phyloP scores from a whole-genome alignment of 192 early-diverging fungal genomes.

The Coemansia sp. region DNA sequence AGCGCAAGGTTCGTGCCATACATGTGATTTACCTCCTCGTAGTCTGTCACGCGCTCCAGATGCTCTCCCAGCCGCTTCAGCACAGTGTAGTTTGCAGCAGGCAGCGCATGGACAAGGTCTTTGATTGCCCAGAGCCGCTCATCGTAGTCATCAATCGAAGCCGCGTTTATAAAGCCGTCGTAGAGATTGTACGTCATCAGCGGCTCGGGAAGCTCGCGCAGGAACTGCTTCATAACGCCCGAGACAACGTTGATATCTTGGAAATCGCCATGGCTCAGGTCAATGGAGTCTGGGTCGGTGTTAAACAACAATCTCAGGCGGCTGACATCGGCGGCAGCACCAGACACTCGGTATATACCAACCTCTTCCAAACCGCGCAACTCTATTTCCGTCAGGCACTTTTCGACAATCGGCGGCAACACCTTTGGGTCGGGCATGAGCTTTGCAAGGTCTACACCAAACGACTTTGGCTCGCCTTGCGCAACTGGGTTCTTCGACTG shows the following conservation, averaged over 20 bases:
- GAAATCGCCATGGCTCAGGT: slow-evolving; percentile 62
- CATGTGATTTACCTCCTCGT: slow-evolving; percentile 84
- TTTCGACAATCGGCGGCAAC: slow-evolving; percentile 63
- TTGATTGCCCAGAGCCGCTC: slow-evolving; percentile 73
- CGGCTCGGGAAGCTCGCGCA: slow-evolving; percentile 92
- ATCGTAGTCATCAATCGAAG: slow-evolving; percentile 68
- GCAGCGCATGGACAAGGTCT: slow-evolving; percentile 63
- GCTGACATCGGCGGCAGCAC: slow-evolving; percentile 62
- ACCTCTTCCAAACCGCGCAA: slow-evolving; percentile 70
- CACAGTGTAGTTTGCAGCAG: slow-evolving; percentile 62
- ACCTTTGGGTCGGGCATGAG: slow-evolving; percentile 62
- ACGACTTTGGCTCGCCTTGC: slow-evolving; percentile 56
- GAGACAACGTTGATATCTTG: slow-evolving; percentile 82
- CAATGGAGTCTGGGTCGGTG: slow-evolving; percentile 57
- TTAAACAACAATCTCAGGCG: slow-evolving; percentile 64
- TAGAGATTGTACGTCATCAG: slow-evolving; percentile 83
- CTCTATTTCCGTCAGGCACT: slow-evolving; percentile 72
- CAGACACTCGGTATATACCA: slow-evolving; percentile 74
- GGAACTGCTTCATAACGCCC: slow-evolving; percentile 89
- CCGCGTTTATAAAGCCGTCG: slow-evolving; percentile 77
- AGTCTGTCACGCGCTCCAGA: slow-evolving; percentile 73
- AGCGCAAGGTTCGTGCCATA: slow-evolving; percentile 86
- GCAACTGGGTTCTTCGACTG: slow-evolving; percentile 6
- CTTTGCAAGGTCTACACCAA: slow-evolving; percentile 61
- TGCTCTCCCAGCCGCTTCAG: slow-evolving; percentile 73